Conservation (phyloP, 1,284 basidiomycete species). For the Mycosarcoma maydis region DNA sequence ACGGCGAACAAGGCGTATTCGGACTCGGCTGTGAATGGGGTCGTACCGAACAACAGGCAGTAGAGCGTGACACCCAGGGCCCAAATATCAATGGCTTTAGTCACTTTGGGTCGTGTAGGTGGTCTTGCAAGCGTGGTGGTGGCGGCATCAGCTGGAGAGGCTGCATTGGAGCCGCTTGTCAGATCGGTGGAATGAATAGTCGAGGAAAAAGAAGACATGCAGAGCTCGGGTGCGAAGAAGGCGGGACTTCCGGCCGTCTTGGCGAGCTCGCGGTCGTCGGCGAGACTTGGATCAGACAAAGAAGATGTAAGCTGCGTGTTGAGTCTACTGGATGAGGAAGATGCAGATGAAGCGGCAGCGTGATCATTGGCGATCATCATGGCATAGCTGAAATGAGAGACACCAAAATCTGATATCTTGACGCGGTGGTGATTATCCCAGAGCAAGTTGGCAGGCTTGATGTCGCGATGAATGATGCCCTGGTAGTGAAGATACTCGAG, state of each 20-base stretch:
- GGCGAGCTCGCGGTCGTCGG: slow-evolving; percentile 86
- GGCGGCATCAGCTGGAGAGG: slow-evolving; percentile 9
- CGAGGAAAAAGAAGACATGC: slow-evolving; percentile 68
- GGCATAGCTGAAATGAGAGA: slow-evolving; percentile 92
- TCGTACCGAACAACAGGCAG: slow-evolving; percentile 87
- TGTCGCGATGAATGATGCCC: slow-evolving; percentile 98
- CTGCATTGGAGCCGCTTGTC: neutral
- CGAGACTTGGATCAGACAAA: slow-evolving; percentile 69
- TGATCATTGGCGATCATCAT: slow-evolving; percentile 50
- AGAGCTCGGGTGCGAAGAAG: slow-evolving; percentile 97
- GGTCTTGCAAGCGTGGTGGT: neutral
- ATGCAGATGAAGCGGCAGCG: slow-evolving; percentile 11
- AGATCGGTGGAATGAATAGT: slow-evolving; percentile 42
- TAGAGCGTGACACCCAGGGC: slow-evolving; percentile 97
- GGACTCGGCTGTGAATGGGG: slow-evolving; percentile 75
- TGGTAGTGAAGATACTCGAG: slow-evolving; percentile 95
- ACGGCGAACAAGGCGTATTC: slow-evolving; percentile 86
- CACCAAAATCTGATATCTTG: slow-evolving; percentile 98
- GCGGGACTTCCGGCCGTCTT: slow-evolving; percentile 96
- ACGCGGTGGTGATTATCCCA: slow-evolving; percentile 83
- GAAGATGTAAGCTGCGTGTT: slow-evolving; percentile 12
- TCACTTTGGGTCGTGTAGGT: slow-evolving; percentile 70
- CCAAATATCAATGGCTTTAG: slow-evolving; percentile 98
- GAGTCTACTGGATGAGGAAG: slow-evolving; percentile 9
- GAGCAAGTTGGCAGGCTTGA: slow-evolving; percentile 96